Evolutionary conservation across 805 yeast genomes (phyloP), one percentile per base, ranked within the genome.

Genomic region (Suhomyces sp.): DNA sequence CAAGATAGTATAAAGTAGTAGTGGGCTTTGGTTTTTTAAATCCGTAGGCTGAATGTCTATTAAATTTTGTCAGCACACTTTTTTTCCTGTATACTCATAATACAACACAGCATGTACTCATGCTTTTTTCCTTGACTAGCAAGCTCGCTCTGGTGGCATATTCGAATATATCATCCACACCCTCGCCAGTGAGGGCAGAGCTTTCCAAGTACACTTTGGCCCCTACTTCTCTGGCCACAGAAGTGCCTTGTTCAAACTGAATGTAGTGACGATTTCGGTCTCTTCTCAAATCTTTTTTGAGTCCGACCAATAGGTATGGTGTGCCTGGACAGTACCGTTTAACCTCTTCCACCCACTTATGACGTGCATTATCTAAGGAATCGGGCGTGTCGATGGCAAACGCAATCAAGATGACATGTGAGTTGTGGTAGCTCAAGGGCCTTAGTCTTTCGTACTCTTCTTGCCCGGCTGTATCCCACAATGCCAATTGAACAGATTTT

Each of bases 391-490:
- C 89, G 17, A 91, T 75, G 0, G 97, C 89, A 71, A 88, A 92
- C 0, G 93, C 97, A 49, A 91, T 86, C 50, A 91, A 72, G 48
- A 92, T 86, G 51, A 89, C 87, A 67, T 92, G 88, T 2, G 97
- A 96, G 60, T 89, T 86, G 9, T 92, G 82, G 63, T 92, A 92
- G 20, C 96, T 87, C 57, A 92, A 73, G 0, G 97, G 97, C 55
- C 97, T 80, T 53, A 92, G 73, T 53, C 97, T 74, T 65, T 91
- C 97, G 65, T 91, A 91, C 69, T 91, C 97, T 72, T 91, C 97
- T 70, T 91, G 97, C 2, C 97, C 97, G 2, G 97, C 97, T 1
- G 97, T 91, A 66, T 91, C 97, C 97, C 97, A 91, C 22, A 91
- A 71, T 1, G 96, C 92, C 51, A 91, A 70, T 56, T 90, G 86